These are phyloP conservation scores for Colletotrichum camelliae DNA, from an alignment of 2,329 filamentous ascomycete species.

Conservation along the genomic window DNA sequence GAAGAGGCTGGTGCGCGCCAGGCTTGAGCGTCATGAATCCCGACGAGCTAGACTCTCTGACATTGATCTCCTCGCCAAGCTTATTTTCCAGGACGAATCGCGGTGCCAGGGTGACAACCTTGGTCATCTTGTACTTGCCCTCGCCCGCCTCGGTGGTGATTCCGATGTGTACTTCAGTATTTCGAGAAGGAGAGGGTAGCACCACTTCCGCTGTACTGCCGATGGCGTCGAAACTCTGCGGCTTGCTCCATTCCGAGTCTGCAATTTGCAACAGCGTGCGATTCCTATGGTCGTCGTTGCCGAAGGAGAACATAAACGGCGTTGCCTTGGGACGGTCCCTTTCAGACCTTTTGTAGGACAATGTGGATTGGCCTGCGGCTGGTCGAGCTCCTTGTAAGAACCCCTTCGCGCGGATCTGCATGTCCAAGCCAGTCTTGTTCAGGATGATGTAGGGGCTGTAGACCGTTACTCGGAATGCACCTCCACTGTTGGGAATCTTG, in stretches of 20 bases:
- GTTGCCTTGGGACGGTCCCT: constrained; percentile 72
- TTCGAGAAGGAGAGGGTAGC: constrained; percentile 72
- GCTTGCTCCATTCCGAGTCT: constrained; percentile 94
- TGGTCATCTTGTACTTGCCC: constrained; percentile 97
- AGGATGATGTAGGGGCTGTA: constrained; percentile 95
- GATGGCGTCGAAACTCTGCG: constrained; percentile 97
- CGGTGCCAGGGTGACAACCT: constrained; percentile 91
- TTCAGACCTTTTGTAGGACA: constrained; percentile 49
- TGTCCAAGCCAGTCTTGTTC: constrained; percentile 91
- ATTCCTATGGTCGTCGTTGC: constrained; percentile 88
- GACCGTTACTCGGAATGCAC: constrained; percentile 93
- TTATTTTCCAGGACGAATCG: constrained; percentile 95
- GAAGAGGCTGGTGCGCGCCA: constrained; percentile 82
- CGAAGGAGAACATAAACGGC: constrained; percentile 96
- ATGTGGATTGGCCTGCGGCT: constrained; percentile 79
- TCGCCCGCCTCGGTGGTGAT: constrained; percentile 89
- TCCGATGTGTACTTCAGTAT: constrained; percentile 87
- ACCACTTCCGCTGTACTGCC: constrained; percentile 91
- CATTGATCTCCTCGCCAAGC: constrained; percentile 84
- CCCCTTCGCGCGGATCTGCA: constrained; percentile 87
- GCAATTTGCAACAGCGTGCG: constrained; percentile 86
- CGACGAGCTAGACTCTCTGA: constrained; percentile 91
- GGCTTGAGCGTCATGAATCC: constrained; percentile 79
- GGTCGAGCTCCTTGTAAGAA: constrained; percentile 84
- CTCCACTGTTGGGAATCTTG: constrained; percentile 87